These are phyloP conservation scores for Blastocystis sp. DNA, from an alignment of 352 stramenopile species.

Conservation along the genomic window DNA sequence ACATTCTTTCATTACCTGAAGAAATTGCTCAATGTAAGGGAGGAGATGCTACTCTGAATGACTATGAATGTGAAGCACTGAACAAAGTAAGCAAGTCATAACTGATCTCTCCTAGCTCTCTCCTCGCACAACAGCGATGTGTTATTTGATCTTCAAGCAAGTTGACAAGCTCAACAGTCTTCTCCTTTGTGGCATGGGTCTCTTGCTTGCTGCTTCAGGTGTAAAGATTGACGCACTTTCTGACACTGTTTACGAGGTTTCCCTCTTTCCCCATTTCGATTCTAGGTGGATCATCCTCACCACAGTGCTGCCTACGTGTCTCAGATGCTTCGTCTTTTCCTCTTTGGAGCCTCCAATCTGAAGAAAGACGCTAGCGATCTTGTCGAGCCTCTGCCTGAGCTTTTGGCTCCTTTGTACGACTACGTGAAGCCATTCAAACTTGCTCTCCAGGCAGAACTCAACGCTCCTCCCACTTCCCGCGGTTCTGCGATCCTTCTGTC, in stretches of 20 bases:
- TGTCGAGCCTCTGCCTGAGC: conserved; percentile 11
- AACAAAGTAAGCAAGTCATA: neutral
- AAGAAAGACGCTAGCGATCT: neutral
- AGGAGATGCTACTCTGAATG: neutral
- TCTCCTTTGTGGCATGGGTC: neutral
- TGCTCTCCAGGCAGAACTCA: conserved; percentile 26
- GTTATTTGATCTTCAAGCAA: conserved; percentile 4
- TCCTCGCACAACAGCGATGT: neutral
- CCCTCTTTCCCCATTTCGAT: neutral
- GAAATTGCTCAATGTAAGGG: neutral
- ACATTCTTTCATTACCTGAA: neutral
- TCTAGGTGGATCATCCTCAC: conserved; percentile 14
- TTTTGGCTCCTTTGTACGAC: conserved; percentile 32
- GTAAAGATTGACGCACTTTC: conserved; percentile 11
- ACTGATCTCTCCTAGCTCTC: neutral
- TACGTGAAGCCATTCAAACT: conserved; percentile 45
- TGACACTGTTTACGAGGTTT: conserved; percentile 35
- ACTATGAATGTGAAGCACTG: neutral
- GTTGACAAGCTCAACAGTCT: conserved; percentile 4
- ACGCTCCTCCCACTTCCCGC: neutral
- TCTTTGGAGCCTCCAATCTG: conserved; percentile 28
- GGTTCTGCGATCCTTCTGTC: conserved; percentile 34
- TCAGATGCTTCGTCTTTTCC: conserved; percentile 33
- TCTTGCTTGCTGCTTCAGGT: neutral
- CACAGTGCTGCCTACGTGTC: conserved; percentile 32